Evolutionary conservation across 2,329 filamentous ascomycete species (phyloP), one percentile per base, ranked within the genome.

Genomic region (Ophiostoma fasciatum): DNA sequence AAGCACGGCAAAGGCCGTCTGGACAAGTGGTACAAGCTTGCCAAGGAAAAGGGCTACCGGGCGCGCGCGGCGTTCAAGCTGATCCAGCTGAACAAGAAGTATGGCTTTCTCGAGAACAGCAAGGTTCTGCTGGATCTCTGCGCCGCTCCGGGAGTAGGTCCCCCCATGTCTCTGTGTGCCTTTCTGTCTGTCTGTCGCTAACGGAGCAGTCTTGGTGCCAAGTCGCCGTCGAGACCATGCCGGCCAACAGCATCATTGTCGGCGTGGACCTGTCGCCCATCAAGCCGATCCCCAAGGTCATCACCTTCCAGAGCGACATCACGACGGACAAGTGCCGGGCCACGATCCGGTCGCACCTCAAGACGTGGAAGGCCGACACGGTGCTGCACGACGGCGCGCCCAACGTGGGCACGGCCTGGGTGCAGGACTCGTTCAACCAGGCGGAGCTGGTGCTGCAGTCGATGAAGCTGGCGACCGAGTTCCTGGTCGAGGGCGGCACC

Each of bases 1-100:
- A 96, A 96, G 71, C 82, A 94, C 64, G 88, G 85, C 63, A 96
- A 96, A 66, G 88, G 88, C 60, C 87, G 88, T 73, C 70, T 94
- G 52, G 90, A 98, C 62, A 94, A 96, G 62, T 96, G 87, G 83
- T 98, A 96, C 63, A 88, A 87, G 56, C 77, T 96, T 51, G 90
- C 90, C 43, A 98, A 98, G 61, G 90, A 98, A 58, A 96, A 94
- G 60, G 90, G 90, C 44, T 98, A 94, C 56, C 72, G 90, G 51
- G 88, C 90, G 43, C 74, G 90, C 70, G 87, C 90, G 49, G 87
- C 90, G 38, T 96, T 96, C 71, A 98, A 98, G 64, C 64, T 98
- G 49, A 88, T 98, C 48, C 88, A 98, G 58, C 66, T 98, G 50
- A 98, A 98, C 65, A 94, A 96, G 63, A 96, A 94, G 57, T 98